Percentiles rank a stretch among this genome's conserved stretches.
phyloP scores from a whole-genome alignment of 2,329 filamentous ascomycete genomes.

The Neofusicoccum cordaticola region DNA sequence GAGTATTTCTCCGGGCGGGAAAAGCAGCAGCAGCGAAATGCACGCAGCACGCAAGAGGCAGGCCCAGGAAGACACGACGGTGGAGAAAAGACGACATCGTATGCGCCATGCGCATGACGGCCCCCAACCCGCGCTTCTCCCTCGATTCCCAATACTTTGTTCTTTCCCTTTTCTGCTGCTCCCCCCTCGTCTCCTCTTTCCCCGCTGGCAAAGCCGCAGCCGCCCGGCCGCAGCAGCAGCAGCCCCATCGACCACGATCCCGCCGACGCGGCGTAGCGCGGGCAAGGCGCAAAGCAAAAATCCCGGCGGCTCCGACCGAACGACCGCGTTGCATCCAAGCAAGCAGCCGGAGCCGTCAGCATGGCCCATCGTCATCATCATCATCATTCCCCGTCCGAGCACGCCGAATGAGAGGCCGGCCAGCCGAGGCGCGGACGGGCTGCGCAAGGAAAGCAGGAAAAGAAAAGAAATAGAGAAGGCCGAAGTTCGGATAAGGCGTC shows the following conservation, averaged over 20 bases:
- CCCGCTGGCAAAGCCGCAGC: not conserved
- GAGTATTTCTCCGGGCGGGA: not conserved
- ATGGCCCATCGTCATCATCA: too few relatives aligned
- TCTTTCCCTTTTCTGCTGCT: not conserved
- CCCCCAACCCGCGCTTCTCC: not conserved
- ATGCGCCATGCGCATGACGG: conserved; percentile 2
- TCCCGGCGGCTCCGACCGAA: not conserved
- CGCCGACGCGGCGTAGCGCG: not conserved
- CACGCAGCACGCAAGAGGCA: not conserved
- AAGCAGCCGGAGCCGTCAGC: too few relatives aligned
- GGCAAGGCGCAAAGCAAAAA: not conserved
- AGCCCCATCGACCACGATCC: not conserved
- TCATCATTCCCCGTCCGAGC: not conserved
- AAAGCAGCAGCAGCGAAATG: not conserved
- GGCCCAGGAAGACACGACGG: not conserved
- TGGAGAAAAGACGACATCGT: too few relatives aligned
- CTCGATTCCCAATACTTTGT: not conserved
- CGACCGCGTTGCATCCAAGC: not conserved
- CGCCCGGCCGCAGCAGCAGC: not conserved
- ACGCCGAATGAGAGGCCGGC: conserved; percentile 3
- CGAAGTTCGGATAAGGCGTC: not conserved
- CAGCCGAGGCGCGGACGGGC: not conserved
- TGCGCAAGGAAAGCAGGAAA: too few relatives aligned
- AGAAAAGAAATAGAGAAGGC: not conserved
- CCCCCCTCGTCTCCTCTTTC: not conserved